Base-by-base conservation (phyloP, 352 stramenopile genomes). In the Pythium plurisporium region DNA sequence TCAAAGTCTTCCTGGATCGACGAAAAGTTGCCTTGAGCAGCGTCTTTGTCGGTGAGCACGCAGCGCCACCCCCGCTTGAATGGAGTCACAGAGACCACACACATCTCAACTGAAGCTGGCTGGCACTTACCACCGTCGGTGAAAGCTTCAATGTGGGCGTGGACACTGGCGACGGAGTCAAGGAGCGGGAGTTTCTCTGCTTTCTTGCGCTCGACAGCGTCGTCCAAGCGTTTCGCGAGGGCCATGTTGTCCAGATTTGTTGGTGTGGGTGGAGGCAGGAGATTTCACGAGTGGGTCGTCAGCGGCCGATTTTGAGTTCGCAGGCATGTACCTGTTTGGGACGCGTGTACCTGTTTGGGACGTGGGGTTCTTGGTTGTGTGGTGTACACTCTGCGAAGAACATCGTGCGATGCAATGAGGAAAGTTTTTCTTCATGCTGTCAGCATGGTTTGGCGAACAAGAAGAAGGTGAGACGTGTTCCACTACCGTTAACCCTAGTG, bases 131-230 rank as follows among this genome's bases (percentile, higher is more conserved):
- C n/a, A n/a, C n/a, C n/a, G n/a, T n/a, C n/a, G n/a, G n/a, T n/a
- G n/a, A n/a, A n/a, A n/a, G n/a, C n/a, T n/a, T n/a, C n/a, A n/a
- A n/a, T n/a, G n/a, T n/a, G n/a, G n/a, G n/a, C n/a, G 17, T 52
- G 44, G 17, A 52, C 5, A n/a, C n/a, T 26, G 2, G 17, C 23
- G 25, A 52, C 44, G 4, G 44, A 33, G 9, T 52, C 44, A 7
- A 52, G 5, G 3, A 41, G 22, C 4, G 44, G 26, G 29, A 52
- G 6, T 11, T 22, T 17, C 6, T 33, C 6, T n/a, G 15, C 14
- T 4, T n/a, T 33, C 44, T 52, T 52, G 44, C 29, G 44, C 26
- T 40, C 27, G 44, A 52, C 44, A 7, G 27, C 44, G 27, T 52
- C 44, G 44, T 27, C 27, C 2, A 52, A 10, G 9, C 44, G 15